phyloP scores from a whole-genome alignment of 1,139 yeast species.

The Eremothecium gossypii region DNA sequence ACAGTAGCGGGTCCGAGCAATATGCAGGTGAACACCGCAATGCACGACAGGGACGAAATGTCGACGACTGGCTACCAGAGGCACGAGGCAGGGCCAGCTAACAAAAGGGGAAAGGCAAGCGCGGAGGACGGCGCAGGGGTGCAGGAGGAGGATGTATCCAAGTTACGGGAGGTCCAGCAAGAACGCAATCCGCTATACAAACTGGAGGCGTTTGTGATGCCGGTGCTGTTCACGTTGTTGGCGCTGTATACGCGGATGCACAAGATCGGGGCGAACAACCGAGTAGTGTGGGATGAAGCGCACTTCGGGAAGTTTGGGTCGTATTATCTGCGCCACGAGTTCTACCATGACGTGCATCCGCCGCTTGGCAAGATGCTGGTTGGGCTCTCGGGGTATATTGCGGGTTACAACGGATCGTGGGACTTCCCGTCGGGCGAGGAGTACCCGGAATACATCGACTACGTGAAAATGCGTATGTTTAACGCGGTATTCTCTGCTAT shows the following conservation, averaged over 20 bases:
- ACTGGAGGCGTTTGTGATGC: conserved; percentile 43
- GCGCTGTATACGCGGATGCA: conserved; percentile 71
- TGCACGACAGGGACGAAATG: not conserved
- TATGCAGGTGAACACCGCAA: not conserved
- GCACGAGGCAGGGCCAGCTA: not conserved
- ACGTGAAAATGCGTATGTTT: conserved; percentile 85
- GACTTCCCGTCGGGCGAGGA: conserved; percentile 81
- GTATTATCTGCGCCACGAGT: conserved; percentile 82
- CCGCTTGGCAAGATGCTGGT: conserved; percentile 93
- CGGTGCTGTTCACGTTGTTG: conserved; percentile 50
- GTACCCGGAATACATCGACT: conserved; percentile 83
- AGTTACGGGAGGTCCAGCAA: conserved; percentile 10
- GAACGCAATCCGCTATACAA: conserved; percentile 18
- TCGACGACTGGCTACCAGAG: not conserved
- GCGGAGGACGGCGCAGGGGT: not conserved
- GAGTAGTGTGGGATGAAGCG: conserved; percentile 98
- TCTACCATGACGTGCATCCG: conserved; percentile 97
- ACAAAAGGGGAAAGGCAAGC: not conserved
- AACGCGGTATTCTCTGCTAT: conserved; percentile 84
- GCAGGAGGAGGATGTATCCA: conserved; percentile 14
- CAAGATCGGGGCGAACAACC: conserved; percentile 55
- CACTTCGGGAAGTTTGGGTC: conserved; percentile 96
- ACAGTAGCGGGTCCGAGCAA: too few relatives aligned
- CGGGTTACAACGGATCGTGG: conserved; percentile 94
- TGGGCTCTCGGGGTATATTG: conserved; percentile 87